Percentiles rank a stretch among this genome's conserved stretches.
These are phyloP conservation scores for Gentiana macrophylla DNA, from an alignment of 257 asterid species.

Conservation along the genomic window DNA sequence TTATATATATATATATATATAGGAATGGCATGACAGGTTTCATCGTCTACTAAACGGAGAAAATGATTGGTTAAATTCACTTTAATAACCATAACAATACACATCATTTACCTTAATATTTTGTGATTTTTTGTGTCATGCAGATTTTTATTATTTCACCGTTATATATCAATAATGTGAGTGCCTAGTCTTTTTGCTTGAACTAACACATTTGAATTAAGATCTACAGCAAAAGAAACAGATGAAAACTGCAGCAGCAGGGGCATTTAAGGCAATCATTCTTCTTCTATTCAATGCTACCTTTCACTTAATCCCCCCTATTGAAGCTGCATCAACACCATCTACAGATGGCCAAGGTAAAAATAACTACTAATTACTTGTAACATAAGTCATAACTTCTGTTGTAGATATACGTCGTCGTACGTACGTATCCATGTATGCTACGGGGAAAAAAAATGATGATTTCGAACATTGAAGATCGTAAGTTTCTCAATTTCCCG, in stretches of 20 bases:
- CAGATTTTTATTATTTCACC: no score
- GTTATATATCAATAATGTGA: no score
- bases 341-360: conserved; percentile 39
- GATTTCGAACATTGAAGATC: background rate
- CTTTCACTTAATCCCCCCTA: background rate
- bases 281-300: conserved; percentile 3
- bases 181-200: no score
- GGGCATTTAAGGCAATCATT: background rate
- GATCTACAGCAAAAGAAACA: background rate
- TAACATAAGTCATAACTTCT: no score
- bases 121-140: conserved; percentile 5
- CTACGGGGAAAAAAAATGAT: background rate
- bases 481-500: background rate
- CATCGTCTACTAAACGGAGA: no score
- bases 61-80: no score
- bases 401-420: no score
- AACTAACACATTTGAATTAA: no score
- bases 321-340: conserved; percentile 16
- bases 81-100: no score
- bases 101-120: conserved; percentile 1
- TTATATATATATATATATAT: conserved; percentile 21
- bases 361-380: background rate
- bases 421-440: background rate
- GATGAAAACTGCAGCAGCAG: conserved; percentile 8
- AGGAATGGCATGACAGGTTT: background rate